Conservation (phyloP, 139 green algal genomes). For the Chlamydomonas applanata region DNA sequence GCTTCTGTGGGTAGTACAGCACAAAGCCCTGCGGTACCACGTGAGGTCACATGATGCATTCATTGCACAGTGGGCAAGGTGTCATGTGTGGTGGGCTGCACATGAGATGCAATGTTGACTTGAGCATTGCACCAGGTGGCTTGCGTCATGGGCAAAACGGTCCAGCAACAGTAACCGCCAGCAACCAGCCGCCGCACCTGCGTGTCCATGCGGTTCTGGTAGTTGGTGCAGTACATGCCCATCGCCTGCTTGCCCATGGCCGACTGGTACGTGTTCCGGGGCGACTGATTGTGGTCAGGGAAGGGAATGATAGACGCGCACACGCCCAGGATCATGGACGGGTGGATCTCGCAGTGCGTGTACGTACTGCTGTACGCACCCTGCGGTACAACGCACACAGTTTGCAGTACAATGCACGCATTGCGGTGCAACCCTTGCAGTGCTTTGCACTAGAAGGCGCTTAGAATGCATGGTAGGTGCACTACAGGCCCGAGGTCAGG, state of each 20-base stretch:
- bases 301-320: constrained; percentile 99
- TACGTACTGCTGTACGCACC: constrained; percentile 73
- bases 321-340: constrained; percentile 96
- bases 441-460: no score
- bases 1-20: constrained; percentile 98
- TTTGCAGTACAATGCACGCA: not conserved
- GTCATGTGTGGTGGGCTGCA: constrained; percentile 27
- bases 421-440: no score
- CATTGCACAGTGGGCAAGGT: not conserved
- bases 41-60: no score
- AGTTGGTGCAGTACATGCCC: constrained; percentile 90
- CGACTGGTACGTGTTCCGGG: constrained; percentile 81
- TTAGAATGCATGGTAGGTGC: no score
- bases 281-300: constrained; percentile 98
- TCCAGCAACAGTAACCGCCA: no score
- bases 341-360: constrained; percentile 99
- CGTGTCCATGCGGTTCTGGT: constrained; percentile 71
- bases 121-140: no score
- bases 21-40: constrained; percentile 73
- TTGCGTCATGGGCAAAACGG: no score
- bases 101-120: no score
- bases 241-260: constrained; percentile 97
- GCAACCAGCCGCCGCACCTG: constrained; percentile 30
- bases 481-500: no score
- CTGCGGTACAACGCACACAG: constrained; percentile 9